Percentiles rank a stretch among this genome's conserved stretches.
These are phyloP conservation scores for Moelleriella libera DNA, from an alignment of 2,329 filamentous ascomycete genomes.

Conservation along the genomic window DNA sequence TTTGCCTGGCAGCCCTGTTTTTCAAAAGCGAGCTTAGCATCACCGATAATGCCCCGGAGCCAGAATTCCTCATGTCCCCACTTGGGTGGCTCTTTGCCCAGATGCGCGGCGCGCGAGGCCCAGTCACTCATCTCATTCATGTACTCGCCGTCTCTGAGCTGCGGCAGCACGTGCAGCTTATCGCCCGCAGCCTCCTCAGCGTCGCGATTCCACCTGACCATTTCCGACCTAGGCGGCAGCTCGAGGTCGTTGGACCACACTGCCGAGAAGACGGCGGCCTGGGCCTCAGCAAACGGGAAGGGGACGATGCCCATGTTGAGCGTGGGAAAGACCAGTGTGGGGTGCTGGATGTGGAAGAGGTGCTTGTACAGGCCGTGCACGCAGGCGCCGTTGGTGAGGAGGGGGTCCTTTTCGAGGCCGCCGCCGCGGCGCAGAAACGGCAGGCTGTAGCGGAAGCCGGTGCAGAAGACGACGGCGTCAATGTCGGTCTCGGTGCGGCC, in stretches of 20 bases:
- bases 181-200: constrained; percentile 35
- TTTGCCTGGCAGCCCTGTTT: constrained; percentile 48
- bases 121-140: constrained; percentile 56
- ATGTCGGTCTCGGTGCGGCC: constrained; percentile 51
- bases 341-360: constrained; percentile 59
- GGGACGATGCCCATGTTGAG: constrained; percentile 79
- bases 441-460: constrained; percentile 75
- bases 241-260: constrained; percentile 59
- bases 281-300: constrained; percentile 66
- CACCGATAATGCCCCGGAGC: constrained; percentile 52
- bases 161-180: constrained; percentile 15
- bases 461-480: constrained; percentile 74
- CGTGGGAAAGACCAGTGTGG: constrained; percentile 64
- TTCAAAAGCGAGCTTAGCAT: constrained; percentile 61
- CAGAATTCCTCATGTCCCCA: constrained; percentile 64
- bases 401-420: constrained; percentile 15
- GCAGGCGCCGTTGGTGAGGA: constrained; percentile 55
- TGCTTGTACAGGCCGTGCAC: constrained; percentile 67
- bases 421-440: constrained; percentile 45
- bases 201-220: constrained; percentile 54
- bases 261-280: constrained; percentile 62
- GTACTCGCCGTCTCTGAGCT: constrained; percentile 44
- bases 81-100: constrained; percentile 52
- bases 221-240: constrained; percentile 48
- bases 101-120: constrained; percentile 33